A percentile compares a stretch with the other conserved stretches of the same genome.
phyloP scores from a whole-genome alignment of 164 flowering plant species.

The Malania oleifera region DNA sequence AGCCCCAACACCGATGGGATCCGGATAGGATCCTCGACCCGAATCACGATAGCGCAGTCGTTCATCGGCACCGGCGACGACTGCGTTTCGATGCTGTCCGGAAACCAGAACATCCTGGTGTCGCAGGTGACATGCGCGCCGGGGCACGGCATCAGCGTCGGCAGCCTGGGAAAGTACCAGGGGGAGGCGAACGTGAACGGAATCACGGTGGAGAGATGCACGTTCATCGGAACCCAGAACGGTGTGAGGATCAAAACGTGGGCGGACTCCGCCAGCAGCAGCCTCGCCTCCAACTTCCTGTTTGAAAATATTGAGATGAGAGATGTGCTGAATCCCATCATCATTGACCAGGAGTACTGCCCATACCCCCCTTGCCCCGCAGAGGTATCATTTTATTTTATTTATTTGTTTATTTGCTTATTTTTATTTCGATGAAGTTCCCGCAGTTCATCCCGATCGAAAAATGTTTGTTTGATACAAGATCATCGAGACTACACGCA shows the following conservation, averaged over 20 bases:
- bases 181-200: not conserved
- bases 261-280: constrained; percentile 9
- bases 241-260: constrained; percentile 37
- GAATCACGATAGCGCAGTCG: not conserved
- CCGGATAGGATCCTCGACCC: not conserved
- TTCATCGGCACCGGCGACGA: not conserved
- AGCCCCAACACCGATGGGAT: constrained; percentile 1
- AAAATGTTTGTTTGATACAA: no score
- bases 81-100: not conserved
- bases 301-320: constrained; percentile 21
- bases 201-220: not conserved
- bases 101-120: not conserved
- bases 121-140: not conserved
- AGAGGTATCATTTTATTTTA: no score
- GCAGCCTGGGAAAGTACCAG: not conserved
- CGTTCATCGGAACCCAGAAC: constrained; percentile 6
- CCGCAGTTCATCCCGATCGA: no score
- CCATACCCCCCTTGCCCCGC: no score
- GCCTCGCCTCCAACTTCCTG: constrained; percentile 5
- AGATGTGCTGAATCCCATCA: constrained; percentile 28
- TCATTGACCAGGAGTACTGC: constrained; percentile 38
- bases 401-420: no score
- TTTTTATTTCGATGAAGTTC: no score
- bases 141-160: not conserved
- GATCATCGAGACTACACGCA: no score